Conservation (phyloP, 73 alveolate genomes). For the Tetrahymena elliotti region DNA sequence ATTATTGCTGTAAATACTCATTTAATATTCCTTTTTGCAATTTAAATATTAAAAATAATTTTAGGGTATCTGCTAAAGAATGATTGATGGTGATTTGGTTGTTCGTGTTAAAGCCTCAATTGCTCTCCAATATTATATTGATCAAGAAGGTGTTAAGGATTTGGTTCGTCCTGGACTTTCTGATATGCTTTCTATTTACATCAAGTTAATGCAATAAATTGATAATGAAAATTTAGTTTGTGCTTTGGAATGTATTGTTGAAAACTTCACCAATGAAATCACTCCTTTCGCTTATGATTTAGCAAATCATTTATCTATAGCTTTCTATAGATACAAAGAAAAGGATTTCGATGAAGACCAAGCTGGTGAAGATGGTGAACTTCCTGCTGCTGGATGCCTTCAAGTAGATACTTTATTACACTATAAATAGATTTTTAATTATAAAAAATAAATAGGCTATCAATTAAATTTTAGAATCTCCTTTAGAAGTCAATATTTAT, state of each 20-base stretch:
- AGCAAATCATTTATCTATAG: constrained; percentile 40
- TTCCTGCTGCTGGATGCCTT: constrained; percentile 71
- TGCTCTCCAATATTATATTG: constrained; percentile 46
- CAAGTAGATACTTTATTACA: constrained; percentile 24
- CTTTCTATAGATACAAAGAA: constrained; percentile 49
- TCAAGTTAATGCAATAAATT: constrained; percentile 64
- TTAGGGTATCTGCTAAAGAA: constrained; percentile 31
- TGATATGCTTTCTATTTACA: constrained; percentile 54
- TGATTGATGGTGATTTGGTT: constrained; percentile 64
- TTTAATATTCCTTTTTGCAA: constrained; percentile 23
- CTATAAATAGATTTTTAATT: neutral
- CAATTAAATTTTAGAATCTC: constrained; percentile 59
- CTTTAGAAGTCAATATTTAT: constrained; percentile 8
- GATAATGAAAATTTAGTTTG: constrained; percentile 73
- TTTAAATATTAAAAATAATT: neutral
- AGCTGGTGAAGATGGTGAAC: constrained; percentile 45
- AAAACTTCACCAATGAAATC: constrained; percentile 60
- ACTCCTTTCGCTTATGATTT: constrained; percentile 75
- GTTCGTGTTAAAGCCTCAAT: constrained; percentile 68
- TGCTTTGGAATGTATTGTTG: constrained; percentile 78
- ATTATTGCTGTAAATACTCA: constrained; percentile 56
- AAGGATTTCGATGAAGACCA: constrained; percentile 68
- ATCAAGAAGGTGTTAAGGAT: constrained; percentile 45
- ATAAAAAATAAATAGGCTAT: constrained; percentile 26
- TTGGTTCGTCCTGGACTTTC: constrained; percentile 54